Base-by-base conservation (phyloP, 1,284 basidiomycete species). In the Puccinia coronata region DNA sequence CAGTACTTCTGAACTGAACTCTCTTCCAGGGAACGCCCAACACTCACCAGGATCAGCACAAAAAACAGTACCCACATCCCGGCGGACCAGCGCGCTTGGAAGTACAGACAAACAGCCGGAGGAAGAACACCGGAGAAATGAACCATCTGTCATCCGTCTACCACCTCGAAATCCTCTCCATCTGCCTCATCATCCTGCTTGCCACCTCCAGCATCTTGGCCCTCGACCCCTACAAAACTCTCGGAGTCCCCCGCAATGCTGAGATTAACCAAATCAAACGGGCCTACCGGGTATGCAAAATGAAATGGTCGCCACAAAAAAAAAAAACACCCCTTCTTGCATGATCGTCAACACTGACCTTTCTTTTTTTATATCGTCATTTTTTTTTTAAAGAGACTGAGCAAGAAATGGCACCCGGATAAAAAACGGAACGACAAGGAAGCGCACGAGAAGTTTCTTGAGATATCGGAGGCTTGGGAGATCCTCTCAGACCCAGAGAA, bases 401-500 rank as follows among this genome's bases (percentile, higher is more conserved):
- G 72, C 36, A 67, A 61, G 51, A 41, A 43, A 39, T 74, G 65
- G 65, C 80, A 82, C 69, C 95, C 95, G 0, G 95, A 98, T 88
- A 96, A 96, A 88, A 97, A 96, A 87, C 92, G 92, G 83, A 82
- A 82, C 25, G 92, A 93, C 18, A 89, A 91, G 82, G 91, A 88
- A 18, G 92, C 94, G 31, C 92, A 94, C 85, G 90, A 91, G 83
- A 92, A 90, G 86, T 97, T 97, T 85, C 92, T 96, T 23, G 91
- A 96, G 83, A 91, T 83, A 51, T 39, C 43, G 80, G 49, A 84
- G 94, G 95, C 95, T n/a, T 98, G 96, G 84, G 95, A 97, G 87
- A 90, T 96, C 31, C 88, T 98, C 36, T 95, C 93, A 6, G 93
- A 96, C 85, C 82, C 89, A 0, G 91, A 96, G 92, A 95, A 93